A percentile compares a stretch with the other conserved stretches of the same genome.
Conservation (phyloP, 179 eudicot genomes). For the Corrigiola litoralis region DNA sequence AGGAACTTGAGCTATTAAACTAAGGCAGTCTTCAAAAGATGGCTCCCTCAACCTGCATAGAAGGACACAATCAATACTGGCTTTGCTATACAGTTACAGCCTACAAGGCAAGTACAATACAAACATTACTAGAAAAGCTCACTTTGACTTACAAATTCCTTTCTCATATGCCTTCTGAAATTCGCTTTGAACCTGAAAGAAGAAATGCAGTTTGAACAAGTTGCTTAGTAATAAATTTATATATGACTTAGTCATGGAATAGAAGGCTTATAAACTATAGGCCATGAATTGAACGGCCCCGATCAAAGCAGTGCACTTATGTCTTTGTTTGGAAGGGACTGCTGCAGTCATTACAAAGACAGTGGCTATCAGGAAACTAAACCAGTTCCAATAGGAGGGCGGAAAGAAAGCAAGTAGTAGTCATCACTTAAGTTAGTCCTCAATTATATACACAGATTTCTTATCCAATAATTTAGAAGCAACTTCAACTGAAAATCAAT, state of each 20-base stretch:
- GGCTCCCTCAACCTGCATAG: constrained; percentile 87
- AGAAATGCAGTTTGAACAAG: neutral
- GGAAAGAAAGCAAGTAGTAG: too few relatives aligned
- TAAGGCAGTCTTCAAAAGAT: constrained; percentile 83
- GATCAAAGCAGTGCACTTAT: neutral
- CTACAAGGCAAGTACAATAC: neutral
- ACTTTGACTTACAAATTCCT: constrained; percentile 92
- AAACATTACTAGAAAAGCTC: constrained; percentile 20
- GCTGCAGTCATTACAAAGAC: neutral
- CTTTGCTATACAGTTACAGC: neutral
- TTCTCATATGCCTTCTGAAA: constrained; percentile 97
- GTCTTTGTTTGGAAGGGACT: neutral
- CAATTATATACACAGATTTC: too few relatives aligned
- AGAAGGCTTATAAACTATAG: constrained; percentile 1
- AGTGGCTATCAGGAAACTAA: neutral
- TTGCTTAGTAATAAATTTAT: neutral
- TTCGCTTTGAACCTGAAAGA: constrained; percentile 80
- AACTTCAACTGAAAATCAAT: neutral
- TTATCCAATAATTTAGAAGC: constrained; percentile 1
- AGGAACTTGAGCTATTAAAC: constrained; percentile 90
- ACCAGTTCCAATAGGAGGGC: too few relatives aligned
- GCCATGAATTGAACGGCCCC: neutral
- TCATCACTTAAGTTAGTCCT: too few relatives aligned
- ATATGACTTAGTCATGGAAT: neutral
- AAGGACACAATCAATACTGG: constrained; percentile 25